phyloP scores from a whole-genome alignment of 257 asterid species.

The Hygrophila difformis region DNA sequence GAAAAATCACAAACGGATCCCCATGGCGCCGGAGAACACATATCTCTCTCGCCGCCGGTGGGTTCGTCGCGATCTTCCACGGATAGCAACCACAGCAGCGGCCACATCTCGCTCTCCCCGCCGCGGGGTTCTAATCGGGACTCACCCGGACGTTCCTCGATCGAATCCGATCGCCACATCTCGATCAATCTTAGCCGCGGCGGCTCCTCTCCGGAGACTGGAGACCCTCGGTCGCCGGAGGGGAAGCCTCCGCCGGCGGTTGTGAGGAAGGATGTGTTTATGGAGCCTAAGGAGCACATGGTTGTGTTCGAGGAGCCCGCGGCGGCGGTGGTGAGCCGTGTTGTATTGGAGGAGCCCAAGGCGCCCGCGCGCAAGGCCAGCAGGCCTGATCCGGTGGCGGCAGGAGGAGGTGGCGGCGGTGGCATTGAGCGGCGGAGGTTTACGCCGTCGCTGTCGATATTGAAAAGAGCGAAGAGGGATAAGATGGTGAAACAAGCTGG shows the following conservation, averaged over 20 bases:
- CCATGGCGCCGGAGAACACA: slow-evolving; percentile 34
- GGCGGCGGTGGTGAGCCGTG: slow-evolving; percentile 14
- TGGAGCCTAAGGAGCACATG: slow-evolving; percentile 5
- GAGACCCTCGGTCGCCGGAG: slow-evolving; percentile 16
- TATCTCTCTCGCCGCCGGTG: slow-evolving; percentile 31
- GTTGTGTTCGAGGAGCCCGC: slow-evolving; percentile 21
- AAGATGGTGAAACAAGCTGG: slow-evolving; percentile 44
- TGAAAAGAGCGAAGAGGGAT: slow-evolving; percentile 31
- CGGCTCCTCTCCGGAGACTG: slow-evolving; percentile 32
- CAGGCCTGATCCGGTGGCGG: slow-evolving; percentile 13
- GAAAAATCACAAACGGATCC: no score
- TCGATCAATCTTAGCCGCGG: slow-evolving; percentile 27
- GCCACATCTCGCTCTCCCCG: slow-evolving; percentile 34
- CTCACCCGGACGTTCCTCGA: slow-evolving; percentile 25
- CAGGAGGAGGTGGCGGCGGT: background rate
- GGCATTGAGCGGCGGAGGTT: slow-evolving; percentile 16
- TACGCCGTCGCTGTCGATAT: slow-evolving; percentile 30
- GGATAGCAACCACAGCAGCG: slow-evolving; percentile 25
- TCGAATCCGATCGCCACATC: slow-evolving; percentile 41
- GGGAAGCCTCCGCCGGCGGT: slow-evolving; percentile 9
- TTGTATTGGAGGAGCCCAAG: slow-evolving; percentile 22
- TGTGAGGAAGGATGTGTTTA: background rate
- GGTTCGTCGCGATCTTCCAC: slow-evolving; percentile 31
- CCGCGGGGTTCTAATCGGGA: slow-evolving; percentile 26
- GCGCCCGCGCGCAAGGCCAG: slow-evolving; percentile 9